Percentiles rank a stretch among this genome's conserved stretches.
Conservation (phyloP, 106 monocot genomes). For the Acorus gramineus region DNA sequence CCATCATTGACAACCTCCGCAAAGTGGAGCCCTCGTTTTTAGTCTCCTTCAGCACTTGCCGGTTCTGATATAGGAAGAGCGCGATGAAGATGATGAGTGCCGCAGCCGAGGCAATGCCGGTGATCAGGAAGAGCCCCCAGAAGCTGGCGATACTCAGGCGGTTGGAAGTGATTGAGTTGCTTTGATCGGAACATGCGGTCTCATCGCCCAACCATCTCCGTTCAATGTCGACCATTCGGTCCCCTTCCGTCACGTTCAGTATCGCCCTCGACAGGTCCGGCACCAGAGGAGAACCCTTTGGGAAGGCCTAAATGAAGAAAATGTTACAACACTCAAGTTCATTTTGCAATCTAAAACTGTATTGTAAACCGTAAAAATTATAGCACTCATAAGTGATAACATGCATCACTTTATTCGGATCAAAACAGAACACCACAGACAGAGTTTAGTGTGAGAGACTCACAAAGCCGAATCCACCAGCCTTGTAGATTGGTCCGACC, state of each 20-base stretch:
- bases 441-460: neutral
- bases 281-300: constrained; percentile 20
- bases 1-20: neutral
- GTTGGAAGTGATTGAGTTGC: constrained; percentile 2
- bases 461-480: constrained; percentile 36
- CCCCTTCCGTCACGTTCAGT: constrained; percentile 18
- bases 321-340: no score
- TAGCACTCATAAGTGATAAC: no score
- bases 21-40: neutral
- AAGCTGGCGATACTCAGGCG: constrained; percentile 19
- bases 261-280: constrained; percentile 22
- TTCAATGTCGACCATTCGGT: constrained; percentile 24
- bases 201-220: constrained; percentile 24
- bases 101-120: constrained; percentile 1
- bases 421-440: no score
- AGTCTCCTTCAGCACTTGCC: neutral
- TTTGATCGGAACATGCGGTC: constrained; percentile 2
- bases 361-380: no score
- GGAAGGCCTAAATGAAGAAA: constrained; percentile 11
- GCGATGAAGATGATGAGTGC: constrained; percentile 3
- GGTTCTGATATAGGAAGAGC: constrained; percentile 9
- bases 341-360: no score
- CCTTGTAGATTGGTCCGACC: constrained; percentile 1
- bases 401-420: no score
- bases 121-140: constrained; percentile 30